Percentiles rank a stretch among this genome's conserved stretches.
Evolutionary conservation across 202 grass and related monocot genomes (phyloP).

Genomic region (Setaria italica): DNA sequence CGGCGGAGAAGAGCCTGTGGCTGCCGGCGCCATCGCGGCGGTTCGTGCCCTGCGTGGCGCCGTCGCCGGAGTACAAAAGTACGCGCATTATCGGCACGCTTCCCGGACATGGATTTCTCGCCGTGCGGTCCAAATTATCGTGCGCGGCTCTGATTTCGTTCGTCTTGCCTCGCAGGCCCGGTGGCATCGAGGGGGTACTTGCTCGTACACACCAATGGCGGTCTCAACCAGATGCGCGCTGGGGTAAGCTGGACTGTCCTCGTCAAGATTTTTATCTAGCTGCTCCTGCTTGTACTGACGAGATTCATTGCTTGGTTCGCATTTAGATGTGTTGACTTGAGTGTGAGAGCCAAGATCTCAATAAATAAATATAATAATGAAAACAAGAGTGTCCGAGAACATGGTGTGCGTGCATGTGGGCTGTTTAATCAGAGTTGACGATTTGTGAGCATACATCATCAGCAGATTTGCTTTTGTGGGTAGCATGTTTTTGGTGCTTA

Average conservation of each 20-base stretch:
- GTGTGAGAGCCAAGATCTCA: not conserved
- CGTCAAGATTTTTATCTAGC: conserved; percentile 31
- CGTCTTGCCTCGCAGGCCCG: conserved; percentile 54
- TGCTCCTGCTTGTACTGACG: conserved; percentile 32
- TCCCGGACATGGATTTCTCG: not conserved
- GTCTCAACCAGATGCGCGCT: conserved; percentile 97
- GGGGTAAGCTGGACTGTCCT: conserved; percentile 68
- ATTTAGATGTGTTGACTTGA: conserved; percentile 50
- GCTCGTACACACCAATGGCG: conserved; percentile 90
- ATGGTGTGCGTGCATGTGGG: conserved; percentile 43
- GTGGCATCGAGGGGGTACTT: conserved; percentile 70
- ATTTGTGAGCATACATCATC: conserved; percentile 29
- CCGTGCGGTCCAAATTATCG: conserved; percentile 6
- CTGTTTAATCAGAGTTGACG: conserved; percentile 37
- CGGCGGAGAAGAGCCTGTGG: conserved; percentile 65
- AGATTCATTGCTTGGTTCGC: conserved; percentile 34
- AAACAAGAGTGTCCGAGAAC: not conserved
- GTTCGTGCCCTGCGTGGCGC: conserved; percentile 68
- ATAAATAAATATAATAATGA: not conserved
- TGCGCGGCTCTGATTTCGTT: conserved; percentile 17
- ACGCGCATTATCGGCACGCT: conserved; percentile 11
- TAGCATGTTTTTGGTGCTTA: conserved; percentile 22
- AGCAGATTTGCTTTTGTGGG: conserved; percentile 13
- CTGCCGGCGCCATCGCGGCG: conserved; percentile 57
- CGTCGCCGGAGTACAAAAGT: conserved; percentile 57